A percentile compares a stretch with the other conserved stretches of the same genome.
Evolutionary conservation across 2,329 filamentous ascomycete genomes (phyloP).

Genomic region (Teratosphaeria zuluensis): DNA sequence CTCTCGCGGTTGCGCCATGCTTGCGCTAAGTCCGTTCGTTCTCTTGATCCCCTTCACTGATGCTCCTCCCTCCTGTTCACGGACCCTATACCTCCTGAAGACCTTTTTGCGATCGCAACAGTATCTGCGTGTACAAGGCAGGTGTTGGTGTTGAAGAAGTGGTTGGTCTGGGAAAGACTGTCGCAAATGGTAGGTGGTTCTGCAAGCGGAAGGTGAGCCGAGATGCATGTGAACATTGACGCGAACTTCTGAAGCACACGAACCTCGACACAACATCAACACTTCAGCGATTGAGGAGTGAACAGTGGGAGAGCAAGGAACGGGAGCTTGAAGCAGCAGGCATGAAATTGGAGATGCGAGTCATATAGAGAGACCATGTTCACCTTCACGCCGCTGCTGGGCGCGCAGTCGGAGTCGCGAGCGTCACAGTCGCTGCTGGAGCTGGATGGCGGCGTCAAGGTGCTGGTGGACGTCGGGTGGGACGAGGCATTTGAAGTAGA

Average conservation of each 20-base stretch:
- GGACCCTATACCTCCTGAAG: no score
- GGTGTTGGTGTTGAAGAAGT: neutral
- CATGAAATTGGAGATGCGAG: neutral
- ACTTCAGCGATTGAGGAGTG: neutral
- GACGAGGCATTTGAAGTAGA: conserved; percentile 80
- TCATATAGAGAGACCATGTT: conserved; percentile 57
- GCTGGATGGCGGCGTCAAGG: conserved; percentile 91
- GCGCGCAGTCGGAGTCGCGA: conserved; percentile 75
- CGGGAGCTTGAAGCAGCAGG: neutral
- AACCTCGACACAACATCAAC: neutral
- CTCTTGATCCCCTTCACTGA: no score
- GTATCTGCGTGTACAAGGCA: neutral
- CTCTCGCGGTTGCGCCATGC: conserved; percentile 38
- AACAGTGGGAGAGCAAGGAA: neutral
- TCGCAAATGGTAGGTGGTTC: neutral
- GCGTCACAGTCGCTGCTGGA: conserved; percentile 94
- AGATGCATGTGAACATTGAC: neutral
- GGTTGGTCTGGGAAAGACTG: neutral
- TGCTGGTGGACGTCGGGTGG: conserved; percentile 92
- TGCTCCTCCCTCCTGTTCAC: no score
- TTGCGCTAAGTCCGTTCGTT: neutral
- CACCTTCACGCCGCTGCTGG: conserved; percentile 85
- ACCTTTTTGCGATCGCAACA: no score
- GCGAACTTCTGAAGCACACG: neutral
- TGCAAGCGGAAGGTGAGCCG: neutral